These are phyloP conservation scores for Rhizopogon vesiculosus DNA, from an alignment of 768 basidiomycete genomes.

Conservation along the genomic window DNA sequence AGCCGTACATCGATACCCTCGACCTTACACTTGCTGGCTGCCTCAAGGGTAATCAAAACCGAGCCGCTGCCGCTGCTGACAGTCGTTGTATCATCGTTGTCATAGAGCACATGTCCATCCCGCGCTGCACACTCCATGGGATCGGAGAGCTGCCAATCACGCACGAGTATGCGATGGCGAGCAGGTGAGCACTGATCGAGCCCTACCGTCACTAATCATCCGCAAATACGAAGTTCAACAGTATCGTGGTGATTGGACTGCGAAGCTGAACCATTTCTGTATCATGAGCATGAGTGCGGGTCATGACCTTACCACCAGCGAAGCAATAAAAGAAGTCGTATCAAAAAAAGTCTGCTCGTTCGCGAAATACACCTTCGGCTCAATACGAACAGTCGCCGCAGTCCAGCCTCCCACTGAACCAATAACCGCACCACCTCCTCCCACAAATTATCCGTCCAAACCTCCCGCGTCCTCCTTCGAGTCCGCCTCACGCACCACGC, in stretches of 20 bases:
- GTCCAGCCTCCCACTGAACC: constrained; percentile 52
- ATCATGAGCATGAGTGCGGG: neutral
- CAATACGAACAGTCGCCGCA: constrained; percentile 87
- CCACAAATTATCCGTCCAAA: constrained; percentile 28
- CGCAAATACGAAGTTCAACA: constrained; percentile 79
- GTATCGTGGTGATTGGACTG: constrained; percentile 84
- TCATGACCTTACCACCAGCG: neutral
- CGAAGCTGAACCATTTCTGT: constrained; percentile 87
- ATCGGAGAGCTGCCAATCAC: constrained; percentile 42
- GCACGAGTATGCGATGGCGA: constrained; percentile 83
- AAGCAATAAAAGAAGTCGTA: constrained; percentile 35
- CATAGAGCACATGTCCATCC: too few relatives aligned
- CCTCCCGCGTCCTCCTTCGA: constrained; percentile 26
- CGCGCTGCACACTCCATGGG: too few relatives aligned
- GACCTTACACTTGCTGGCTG: too few relatives aligned
- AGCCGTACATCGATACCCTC: too few relatives aligned
- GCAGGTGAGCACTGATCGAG: constrained; percentile 90
- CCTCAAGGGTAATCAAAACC: too few relatives aligned
- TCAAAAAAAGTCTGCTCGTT: constrained; percentile 87
- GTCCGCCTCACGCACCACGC: constrained; percentile 7
- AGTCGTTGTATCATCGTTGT: too few relatives aligned
- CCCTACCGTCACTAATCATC: constrained; percentile 57
- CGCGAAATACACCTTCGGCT: constrained; percentile 98
- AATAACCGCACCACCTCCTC: constrained; percentile 56
- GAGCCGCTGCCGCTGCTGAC: too few relatives aligned